These are phyloP conservation scores for Trifolium fragiferum DNA, from an alignment of 306 rosid genomes.

Conservation along the genomic window DNA sequence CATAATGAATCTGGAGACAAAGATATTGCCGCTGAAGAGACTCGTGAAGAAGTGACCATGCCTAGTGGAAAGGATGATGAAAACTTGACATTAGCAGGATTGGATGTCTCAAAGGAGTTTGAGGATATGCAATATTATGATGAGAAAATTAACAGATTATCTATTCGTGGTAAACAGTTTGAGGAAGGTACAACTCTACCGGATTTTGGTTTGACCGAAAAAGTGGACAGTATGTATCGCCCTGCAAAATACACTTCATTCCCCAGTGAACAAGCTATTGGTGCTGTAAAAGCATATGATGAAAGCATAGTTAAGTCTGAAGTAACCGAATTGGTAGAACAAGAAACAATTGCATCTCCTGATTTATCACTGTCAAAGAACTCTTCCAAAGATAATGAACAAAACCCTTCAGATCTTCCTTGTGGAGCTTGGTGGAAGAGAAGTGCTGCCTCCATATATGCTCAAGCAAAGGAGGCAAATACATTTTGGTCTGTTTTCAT, in stretches of 20 bases:
- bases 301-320: conserved; percentile 55
- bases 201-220: conserved; percentile 57
- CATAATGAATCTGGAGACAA: conserved; percentile 52
- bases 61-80: conserved; percentile 73
- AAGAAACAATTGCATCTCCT: conserved; percentile 49
- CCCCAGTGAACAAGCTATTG: conserved; percentile 56
- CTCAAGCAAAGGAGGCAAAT: conserved; percentile 90
- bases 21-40: conserved; percentile 53
- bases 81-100: conserved; percentile 54
- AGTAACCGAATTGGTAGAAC: conserved; percentile 54
- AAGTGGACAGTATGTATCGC: conserved; percentile 59
- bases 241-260: conserved; percentile 59
- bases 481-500: conserved; percentile 86
- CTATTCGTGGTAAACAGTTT: conserved; percentile 67
- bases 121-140: conserved; percentile 58
- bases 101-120: conserved; percentile 65
- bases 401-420: conserved; percentile 57
- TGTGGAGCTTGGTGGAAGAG: conserved; percentile 99
- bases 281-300: conserved; percentile 48
- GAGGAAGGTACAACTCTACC: conserved; percentile 66
- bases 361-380: conserved; percentile 55
- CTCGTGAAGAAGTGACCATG: conserved; percentile 50
- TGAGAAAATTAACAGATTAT: conserved; percentile 57
- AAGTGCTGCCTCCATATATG: conserved; percentile 81
- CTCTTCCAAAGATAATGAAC: conserved; percentile 49